Conservation (phyloP, 2,329 filamentous ascomycete genomes). For the Botrytis sinoallii region DNA sequence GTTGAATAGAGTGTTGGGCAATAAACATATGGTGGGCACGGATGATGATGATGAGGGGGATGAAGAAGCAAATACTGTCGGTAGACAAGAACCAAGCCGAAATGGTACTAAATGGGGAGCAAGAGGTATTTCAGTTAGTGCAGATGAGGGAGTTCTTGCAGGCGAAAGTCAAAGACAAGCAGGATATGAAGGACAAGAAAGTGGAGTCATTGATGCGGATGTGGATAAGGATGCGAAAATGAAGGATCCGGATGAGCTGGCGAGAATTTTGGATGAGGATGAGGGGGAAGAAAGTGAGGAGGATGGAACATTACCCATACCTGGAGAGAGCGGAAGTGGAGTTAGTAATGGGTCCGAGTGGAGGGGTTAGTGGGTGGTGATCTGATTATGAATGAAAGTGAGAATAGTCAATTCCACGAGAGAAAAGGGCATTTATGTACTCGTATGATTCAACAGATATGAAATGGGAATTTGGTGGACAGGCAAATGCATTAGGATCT, state of each 20-base stretch:
- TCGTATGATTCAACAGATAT: conserved; percentile 7
- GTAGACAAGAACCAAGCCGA: conserved; percentile 14
- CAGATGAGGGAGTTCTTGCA: conserved; percentile 58
- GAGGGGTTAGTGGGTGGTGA: neutral
- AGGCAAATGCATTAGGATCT: neutral
- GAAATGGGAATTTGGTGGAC: neutral
- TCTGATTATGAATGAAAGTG: neutral
- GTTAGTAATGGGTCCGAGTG: conserved; percentile 16
- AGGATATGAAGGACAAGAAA: conserved; percentile 42
- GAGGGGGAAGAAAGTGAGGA: conserved; percentile 44
- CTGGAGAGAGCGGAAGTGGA: neutral
- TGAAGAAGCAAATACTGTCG: conserved; percentile 28
- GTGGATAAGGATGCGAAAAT: conserved; percentile 63
- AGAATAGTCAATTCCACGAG: neutral
- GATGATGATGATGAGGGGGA: conserved; percentile 32
- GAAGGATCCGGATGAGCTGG: conserved; percentile 64
- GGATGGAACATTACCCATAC: neutral
- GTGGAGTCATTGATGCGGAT: conserved; percentile 44
- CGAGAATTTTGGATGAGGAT: conserved; percentile 56
- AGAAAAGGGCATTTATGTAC: neutral
- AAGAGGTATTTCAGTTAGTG: conserved; percentile 63
- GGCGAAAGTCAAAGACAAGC: conserved; percentile 44
- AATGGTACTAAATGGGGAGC: conserved; percentile 50
- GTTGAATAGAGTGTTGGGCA: conserved; percentile 72
- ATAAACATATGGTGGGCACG: conserved; percentile 53